Base-by-base conservation (phyloP, 768 basidiomycete genomes). In the Naganishia kalamii region DNA sequence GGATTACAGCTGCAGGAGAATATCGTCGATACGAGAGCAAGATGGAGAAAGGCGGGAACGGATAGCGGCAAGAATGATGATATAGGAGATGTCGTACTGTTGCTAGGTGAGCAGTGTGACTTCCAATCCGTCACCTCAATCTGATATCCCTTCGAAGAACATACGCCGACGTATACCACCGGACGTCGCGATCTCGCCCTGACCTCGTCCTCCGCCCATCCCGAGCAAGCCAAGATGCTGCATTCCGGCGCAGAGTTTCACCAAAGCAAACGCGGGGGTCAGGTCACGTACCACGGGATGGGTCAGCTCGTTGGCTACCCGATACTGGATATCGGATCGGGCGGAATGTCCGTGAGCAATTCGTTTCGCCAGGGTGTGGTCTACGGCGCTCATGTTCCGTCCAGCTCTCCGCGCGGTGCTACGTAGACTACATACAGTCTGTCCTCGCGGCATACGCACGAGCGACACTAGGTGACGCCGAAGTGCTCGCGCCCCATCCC, bases 231-330 rank as follows among this genome's bases (percentile, higher is more conserved):
- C 41, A 85, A 89, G 23, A 80, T 97, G n/a, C 84, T 82, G 3
- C 74, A 81, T 32, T 81, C 90, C 25, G 94, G 94, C 27, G 94
- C 94, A 0, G 90, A 96, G 74, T 93, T 93, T 72, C 84, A 89
- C 41, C 80, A 84, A 25, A 86, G 92, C 2, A 82, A 85, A 60
- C 83, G 96, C 60, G 96, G 96, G 15, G 96, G 96, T 2, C 87
- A 97, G 79, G 83, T 92, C 64, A 99, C 96, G 1, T 99, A 90
- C 78, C 96, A 99, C 77, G 96, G 96, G 0, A 93, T 96, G 1
- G 96, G 96, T 6, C 96, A 99, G 79, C 82, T 99, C 71, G 89
- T 97, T 17, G 96, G 92, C 30, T 99, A 99, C 75, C 91, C 92
- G 1, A 82, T 98, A 59, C 81, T 97, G 57, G 94, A 98, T 80